These are phyloP conservation scores for Paraphysoderma sedebokerense DNA, from an alignment of 371 early-diverging fungal species.

Conservation along the genomic window DNA sequence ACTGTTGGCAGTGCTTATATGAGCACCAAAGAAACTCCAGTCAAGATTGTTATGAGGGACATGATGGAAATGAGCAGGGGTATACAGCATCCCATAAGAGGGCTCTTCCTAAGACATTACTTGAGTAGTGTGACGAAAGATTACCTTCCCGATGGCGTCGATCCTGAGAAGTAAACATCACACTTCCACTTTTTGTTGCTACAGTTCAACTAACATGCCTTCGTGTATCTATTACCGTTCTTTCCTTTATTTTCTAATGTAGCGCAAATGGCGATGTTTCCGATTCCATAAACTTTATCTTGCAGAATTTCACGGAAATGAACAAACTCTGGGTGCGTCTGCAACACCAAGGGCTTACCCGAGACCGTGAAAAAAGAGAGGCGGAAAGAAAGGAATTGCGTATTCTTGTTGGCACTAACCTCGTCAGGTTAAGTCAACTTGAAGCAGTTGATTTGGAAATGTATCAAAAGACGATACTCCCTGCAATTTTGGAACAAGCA, in stretches of 20 bases:
- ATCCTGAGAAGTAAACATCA: not conserved
- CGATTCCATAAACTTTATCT: conserved; percentile 82
- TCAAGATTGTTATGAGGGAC: conserved; percentile 86
- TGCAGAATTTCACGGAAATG: conserved; percentile 95
- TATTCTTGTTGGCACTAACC: conserved; percentile 87
- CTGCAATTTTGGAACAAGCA: conserved; percentile 81
- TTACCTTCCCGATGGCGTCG: conserved; percentile 35
- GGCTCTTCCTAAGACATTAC: conserved; percentile 86
- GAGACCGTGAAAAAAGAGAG: conserved; percentile 82
- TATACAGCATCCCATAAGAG: conserved; percentile 92
- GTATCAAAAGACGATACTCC: conserved; percentile 70
- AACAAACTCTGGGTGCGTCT: conserved; percentile 96
- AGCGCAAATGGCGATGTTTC: conserved; percentile 63
- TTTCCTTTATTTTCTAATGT: not conserved
- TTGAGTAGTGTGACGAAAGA: conserved; percentile 82
- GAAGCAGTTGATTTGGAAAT: conserved; percentile 65
- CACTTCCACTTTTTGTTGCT: not conserved
- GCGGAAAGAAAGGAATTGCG: conserved; percentile 84
- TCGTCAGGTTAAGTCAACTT: conserved; percentile 80
- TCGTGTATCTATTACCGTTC: not conserved
- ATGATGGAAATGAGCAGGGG: conserved; percentile 95
- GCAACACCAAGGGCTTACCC: conserved; percentile 85
- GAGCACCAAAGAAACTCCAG: conserved; percentile 67
- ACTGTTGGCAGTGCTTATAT: conserved; percentile 90
- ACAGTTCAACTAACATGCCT: not conserved